A percentile compares a stretch with the other conserved stretches of the same genome.
Conservation (phyloP, 176 grass and related monocot species). For the Hsuehochloa calcarea region DNA sequence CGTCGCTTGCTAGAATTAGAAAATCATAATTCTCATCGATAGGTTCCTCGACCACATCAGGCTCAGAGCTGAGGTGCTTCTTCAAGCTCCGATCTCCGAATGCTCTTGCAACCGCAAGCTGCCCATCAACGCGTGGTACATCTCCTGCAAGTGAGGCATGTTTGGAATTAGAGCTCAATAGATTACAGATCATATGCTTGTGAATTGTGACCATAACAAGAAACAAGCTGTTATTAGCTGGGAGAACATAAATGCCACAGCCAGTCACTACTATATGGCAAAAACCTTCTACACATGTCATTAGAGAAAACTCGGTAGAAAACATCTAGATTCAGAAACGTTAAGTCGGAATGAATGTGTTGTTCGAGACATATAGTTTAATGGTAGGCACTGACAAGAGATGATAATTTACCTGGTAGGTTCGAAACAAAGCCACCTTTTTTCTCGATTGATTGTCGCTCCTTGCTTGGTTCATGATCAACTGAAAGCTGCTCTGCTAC, state of each 20-base stretch:
- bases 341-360: not conserved
- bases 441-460: constrained; percentile 58
- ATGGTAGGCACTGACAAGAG: not conserved
- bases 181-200: not conserved
- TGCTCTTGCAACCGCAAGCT: constrained; percentile 91
- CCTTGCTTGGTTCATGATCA: constrained; percentile 84
- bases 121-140: constrained; percentile 91
- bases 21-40: constrained; percentile 66
- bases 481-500: constrained; percentile 74
- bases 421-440: constrained; percentile 97
- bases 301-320: not conserved
- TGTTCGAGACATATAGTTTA: not conserved
- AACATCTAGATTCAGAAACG: not conserved
- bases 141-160: constrained; percentile 63
- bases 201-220: not conserved
- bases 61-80: constrained; percentile 88
- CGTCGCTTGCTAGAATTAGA: constrained; percentile 96
- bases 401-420: constrained; percentile 61
- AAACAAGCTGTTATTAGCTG: constrained; percentile 16
- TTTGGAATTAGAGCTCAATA: constrained; percentile 7
- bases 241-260: not conserved
- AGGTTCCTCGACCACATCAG: constrained; percentile 46
- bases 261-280: not conserved
- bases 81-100: constrained; percentile 95
- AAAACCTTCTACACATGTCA: not conserved